A percentile compares a stretch with the other conserved stretches of the same genome.
Conservation (phyloP, 2,329 filamentous ascomycete genomes). For the Knoxdaviesia capensis region DNA sequence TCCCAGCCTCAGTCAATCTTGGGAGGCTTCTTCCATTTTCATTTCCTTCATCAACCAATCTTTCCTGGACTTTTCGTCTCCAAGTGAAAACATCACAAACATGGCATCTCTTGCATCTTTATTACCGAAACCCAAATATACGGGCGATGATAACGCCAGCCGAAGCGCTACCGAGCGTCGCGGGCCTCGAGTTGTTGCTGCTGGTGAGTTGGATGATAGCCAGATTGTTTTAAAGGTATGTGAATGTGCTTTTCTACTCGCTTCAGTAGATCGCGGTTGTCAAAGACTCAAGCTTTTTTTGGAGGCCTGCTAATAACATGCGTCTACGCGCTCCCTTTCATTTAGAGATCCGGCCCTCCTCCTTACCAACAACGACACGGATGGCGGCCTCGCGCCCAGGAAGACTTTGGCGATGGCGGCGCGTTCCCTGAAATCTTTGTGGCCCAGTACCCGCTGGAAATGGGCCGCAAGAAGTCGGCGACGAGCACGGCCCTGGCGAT, state of each 20-base stretch:
- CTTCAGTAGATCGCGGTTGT: background rate
- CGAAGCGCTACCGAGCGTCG: slow-evolving; percentile 51
- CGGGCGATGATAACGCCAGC: slow-evolving; percentile 69
- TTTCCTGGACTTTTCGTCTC: background rate
- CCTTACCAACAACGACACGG: slow-evolving; percentile 70
- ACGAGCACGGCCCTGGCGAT: slow-evolving; percentile 79
- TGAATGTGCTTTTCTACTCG: slow-evolving; percentile 2
- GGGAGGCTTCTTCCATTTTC: background rate
- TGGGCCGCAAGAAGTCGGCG: slow-evolving; percentile 61
- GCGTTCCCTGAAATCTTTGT: slow-evolving; percentile 88
- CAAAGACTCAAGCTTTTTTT: background rate
- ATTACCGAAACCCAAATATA: slow-evolving; percentile 79
- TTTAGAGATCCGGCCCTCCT: slow-evolving; percentile 59
- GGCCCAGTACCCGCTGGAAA: slow-evolving; percentile 87
- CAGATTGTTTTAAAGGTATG: slow-evolving; percentile 62
- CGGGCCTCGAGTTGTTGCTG: slow-evolving; percentile 65
- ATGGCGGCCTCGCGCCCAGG: slow-evolving; percentile 75
- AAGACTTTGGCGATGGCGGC: slow-evolving; percentile 92
- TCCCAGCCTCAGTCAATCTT: too few species aligned
- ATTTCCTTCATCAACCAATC: background rate
- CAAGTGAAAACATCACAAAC: slow-evolving; percentile 22
- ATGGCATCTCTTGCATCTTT: slow-evolving; percentile 55
- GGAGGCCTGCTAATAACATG: background rate
- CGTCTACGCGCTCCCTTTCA: background rate
- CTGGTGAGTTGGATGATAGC: slow-evolving; percentile 61